A percentile compares a stretch with the other conserved stretches of the same genome.
These are phyloP conservation scores for Xylaria scruposa DNA, from an alignment of 495 filamentous ascomycete genomes.

Conservation along the genomic window DNA sequence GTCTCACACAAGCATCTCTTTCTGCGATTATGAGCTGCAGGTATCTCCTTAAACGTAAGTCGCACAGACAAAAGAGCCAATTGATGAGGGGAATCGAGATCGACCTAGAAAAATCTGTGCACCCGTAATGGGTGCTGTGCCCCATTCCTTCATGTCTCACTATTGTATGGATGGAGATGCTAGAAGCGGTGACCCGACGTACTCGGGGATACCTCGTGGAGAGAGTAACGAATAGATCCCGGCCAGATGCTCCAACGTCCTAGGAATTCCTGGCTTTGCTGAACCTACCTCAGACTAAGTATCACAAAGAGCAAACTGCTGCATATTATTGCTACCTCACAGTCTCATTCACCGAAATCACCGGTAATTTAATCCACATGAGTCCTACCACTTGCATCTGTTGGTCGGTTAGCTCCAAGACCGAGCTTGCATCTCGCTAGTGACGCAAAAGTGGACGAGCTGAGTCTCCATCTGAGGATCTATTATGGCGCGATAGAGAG, in stretches of 20 bases:
- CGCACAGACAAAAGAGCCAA: background rate
- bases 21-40: slow-evolving; percentile 9
- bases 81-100: background rate
- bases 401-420: background rate
- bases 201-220: background rate
- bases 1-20: background rate
- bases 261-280: background rate
- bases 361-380: background rate
- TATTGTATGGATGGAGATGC: slow-evolving; percentile 10
- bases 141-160: slow-evolving; percentile 24
- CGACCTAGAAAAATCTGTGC: background rate
- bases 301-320: background rate
- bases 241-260: background rate
- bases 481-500: background rate
- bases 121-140: slow-evolving; percentile 1
- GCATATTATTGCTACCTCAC: background rate
- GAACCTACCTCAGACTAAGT: background rate
- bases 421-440: background rate
- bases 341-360: background rate
- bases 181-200: slow-evolving; percentile 1
- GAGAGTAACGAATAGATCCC: background rate
- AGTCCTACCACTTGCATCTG: background rate
- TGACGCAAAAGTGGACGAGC: background rate
- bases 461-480: background rate
- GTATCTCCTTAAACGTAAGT: background rate